Conservation (phyloP, 2,329 filamentous ascomycete genomes). For the Botryotinia globosa region DNA sequence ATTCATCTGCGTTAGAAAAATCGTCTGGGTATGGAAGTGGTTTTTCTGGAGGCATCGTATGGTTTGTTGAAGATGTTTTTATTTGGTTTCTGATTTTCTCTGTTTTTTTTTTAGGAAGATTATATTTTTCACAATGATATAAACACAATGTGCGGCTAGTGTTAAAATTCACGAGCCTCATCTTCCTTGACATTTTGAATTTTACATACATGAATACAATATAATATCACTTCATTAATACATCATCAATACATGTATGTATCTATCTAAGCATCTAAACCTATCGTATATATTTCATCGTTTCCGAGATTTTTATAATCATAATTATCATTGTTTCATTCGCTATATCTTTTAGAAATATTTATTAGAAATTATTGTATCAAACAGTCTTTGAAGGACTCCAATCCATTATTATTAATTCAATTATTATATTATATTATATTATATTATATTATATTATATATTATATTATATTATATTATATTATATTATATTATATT, state of each 20-base stretch:
- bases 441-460: too few relatives aligned
- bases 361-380: not conserved
- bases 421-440: not conserved
- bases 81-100: not conserved
- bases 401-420: not conserved
- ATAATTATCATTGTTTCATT: not conserved
- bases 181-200: not conserved
- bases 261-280: not conserved
- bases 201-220: not conserved
- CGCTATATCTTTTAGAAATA: not conserved
- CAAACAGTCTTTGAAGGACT: not conserved
- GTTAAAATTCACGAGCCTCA: not conserved
- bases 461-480: too few relatives aligned
- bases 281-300: not conserved
- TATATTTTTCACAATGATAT: not conserved
- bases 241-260: not conserved
- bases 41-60: conserved; percentile 33
- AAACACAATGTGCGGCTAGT: not conserved
- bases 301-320: not conserved
- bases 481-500: too few relatives aligned
- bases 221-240: not conserved
- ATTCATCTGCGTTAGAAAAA: conserved; percentile 71
- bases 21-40: conserved; percentile 33
- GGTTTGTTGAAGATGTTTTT: not conserved
- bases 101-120: not conserved